A percentile compares a stretch with the other conserved stretches of the same genome.
Evolutionary conservation across 805 yeast genomes (phyloP).

Genomic region (Metschnikowia colocasiae): DNA sequence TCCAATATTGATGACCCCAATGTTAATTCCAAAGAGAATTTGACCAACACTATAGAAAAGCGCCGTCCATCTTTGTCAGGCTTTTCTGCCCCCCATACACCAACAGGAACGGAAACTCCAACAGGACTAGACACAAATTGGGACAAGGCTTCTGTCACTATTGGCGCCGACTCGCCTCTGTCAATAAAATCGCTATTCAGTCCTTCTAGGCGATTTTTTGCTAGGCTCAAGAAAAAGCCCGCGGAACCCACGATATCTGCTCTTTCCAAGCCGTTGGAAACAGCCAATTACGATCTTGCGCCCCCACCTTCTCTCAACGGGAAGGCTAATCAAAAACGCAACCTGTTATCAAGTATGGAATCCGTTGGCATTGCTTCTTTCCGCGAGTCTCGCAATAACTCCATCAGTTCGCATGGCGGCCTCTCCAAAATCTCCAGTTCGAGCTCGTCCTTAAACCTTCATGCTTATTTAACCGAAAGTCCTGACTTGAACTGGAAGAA

Average conservation of each 20-base stretch:
- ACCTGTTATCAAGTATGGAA: constrained; percentile 13
- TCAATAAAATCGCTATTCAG: constrained; percentile 32
- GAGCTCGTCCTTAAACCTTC: constrained; percentile 38
- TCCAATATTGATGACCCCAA: neutral
- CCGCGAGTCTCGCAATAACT: constrained; percentile 25
- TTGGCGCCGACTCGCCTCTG: constrained; percentile 40
- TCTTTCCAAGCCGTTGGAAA: constrained; percentile 23
- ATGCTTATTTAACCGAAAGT: constrained; percentile 41
- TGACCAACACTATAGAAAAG: neutral
- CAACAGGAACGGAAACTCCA: neutral
- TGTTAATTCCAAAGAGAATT: neutral
- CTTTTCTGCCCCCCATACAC: constrained; percentile 2
- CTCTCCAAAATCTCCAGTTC: constrained; percentile 37
- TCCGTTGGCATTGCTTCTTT: constrained; percentile 5
- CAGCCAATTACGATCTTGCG: constrained; percentile 24
- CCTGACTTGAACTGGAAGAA: constrained; percentile 7
- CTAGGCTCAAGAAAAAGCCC: constrained; percentile 23
- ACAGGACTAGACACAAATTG: neutral
- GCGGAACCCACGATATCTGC: constrained; percentile 30
- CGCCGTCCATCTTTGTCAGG: neutral
- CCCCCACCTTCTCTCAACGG: constrained; percentile 37
- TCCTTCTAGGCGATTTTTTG: constrained; percentile 37
- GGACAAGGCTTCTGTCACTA: constrained; percentile 22
- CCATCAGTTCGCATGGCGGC: constrained; percentile 24
- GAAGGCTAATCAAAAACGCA: constrained; percentile 8